A percentile compares a stretch with the other conserved stretches of the same genome.
phyloP scores from a whole-genome alignment of 805 yeast genomes.

The Lipomyces orientalis region DNA sequence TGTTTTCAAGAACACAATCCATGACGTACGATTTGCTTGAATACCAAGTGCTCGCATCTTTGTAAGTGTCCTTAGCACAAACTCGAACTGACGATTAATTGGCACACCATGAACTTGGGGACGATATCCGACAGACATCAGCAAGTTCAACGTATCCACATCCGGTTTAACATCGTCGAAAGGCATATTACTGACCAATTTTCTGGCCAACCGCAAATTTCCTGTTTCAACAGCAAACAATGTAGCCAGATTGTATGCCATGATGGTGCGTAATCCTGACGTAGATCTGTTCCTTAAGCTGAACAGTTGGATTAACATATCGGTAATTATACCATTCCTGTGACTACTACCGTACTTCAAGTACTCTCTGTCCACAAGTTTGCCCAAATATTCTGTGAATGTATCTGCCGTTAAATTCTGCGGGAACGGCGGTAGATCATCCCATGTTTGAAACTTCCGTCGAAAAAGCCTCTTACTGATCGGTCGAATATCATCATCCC shows the following conservation, averaged over 20 bases:
- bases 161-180: slow-evolving; percentile 9
- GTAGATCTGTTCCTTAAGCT: not conserved
- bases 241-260: slow-evolving; percentile 25
- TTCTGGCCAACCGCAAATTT: slow-evolving; percentile 7
- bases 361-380: slow-evolving; percentile 12
- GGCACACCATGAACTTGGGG: not conserved
- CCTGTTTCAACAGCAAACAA: slow-evolving; percentile 2
- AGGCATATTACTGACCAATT: slow-evolving; percentile 6
- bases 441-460: slow-evolving; percentile 3
- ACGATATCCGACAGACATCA: slow-evolving; percentile 14
- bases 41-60: slow-evolving; percentile 14
- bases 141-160: slow-evolving; percentile 23
- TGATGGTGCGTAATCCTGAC: not conserved
- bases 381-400: slow-evolving; percentile 13
- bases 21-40: slow-evolving; percentile 18
- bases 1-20: slow-evolving; percentile 15
- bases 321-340: slow-evolving; percentile 12
- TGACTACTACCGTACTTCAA: slow-evolving; percentile 2
- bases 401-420: slow-evolving; percentile 2
- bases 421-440: slow-evolving; percentile 11
- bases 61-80: not conserved
- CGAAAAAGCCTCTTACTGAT: slow-evolving; percentile 1
- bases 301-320: slow-evolving; percentile 8
- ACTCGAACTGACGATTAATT: not conserved
- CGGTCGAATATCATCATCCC: not conserved